Percentiles rank a stretch among this genome's conserved stretches.
phyloP scores from a whole-genome alignment of 2,329 filamentous ascomycete species.

The Xylaria sp. region DNA sequence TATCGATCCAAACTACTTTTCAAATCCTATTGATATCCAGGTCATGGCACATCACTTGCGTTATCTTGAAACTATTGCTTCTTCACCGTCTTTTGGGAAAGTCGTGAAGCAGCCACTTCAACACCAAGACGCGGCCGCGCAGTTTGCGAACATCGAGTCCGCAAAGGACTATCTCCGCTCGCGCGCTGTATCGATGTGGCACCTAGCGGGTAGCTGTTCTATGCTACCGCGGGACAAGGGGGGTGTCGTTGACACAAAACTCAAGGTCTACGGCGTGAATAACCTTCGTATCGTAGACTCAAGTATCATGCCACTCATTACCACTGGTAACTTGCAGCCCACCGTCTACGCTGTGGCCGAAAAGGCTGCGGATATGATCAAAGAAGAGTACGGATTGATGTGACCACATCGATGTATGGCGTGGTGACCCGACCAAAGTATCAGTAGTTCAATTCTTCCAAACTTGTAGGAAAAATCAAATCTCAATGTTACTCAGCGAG shows the following conservation, averaged over 20 bases:
- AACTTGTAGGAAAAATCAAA: no score
- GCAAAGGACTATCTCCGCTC: background rate
- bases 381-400: background rate
- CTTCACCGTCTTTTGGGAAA: background rate
- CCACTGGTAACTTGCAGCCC: background rate
- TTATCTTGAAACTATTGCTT: background rate
- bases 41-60: background rate
- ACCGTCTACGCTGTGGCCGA: background rate
- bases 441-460: no score
- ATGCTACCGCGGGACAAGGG: background rate
- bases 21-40: background rate
- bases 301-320: background rate
- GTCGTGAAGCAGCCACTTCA: background rate
- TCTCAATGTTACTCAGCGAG: no score
- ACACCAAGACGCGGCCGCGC: background rate
- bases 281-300: background rate
- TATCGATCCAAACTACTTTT: background rate
- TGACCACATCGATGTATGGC: background rate
- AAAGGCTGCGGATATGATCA: background rate
- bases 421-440: no score
- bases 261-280: background rate
- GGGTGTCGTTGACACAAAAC: background rate
- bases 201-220: background rate
- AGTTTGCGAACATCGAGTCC: background rate
- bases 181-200: background rate